phyloP scores from a whole-genome alignment of 2,329 filamentous ascomycete species.

The Ascochyta rabiei region DNA sequence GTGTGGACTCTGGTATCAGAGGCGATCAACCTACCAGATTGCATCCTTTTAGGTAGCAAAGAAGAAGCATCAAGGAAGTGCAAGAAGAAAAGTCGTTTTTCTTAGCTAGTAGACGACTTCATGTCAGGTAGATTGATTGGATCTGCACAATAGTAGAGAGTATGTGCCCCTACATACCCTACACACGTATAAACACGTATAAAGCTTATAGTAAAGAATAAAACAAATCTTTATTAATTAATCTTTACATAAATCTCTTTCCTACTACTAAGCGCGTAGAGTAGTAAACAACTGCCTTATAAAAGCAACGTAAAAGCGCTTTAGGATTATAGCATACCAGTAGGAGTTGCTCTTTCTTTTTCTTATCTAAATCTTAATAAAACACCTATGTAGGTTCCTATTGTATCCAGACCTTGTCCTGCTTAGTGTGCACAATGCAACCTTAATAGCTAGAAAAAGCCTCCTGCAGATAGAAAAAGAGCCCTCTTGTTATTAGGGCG shows the following conservation, averaged over 20 bases:
- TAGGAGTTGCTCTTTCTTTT: too few relatives aligned
- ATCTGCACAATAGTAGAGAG: too few relatives aligned
- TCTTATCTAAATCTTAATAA: too few relatives aligned
- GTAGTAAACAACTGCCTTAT: slow-evolving; percentile 12
- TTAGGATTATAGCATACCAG: too few relatives aligned
- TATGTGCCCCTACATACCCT: too few relatives aligned
- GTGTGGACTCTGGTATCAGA: too few relatives aligned
- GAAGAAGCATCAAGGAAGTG: not conserved
- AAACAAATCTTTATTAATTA: too few relatives aligned
- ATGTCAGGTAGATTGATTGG: too few relatives aligned
- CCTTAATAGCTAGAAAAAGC: slow-evolving; percentile 13
- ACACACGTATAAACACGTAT: too few relatives aligned
- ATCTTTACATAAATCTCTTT: too few relatives aligned
- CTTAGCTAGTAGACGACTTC: not conserved
- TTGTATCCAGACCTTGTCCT: slow-evolving; percentile 16
- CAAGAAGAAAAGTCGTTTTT: not conserved
- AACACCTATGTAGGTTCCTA: slow-evolving; percentile 9
- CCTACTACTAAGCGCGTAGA: slow-evolving; percentile 7
- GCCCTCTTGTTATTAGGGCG: slow-evolving; percentile 9
- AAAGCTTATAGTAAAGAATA: too few relatives aligned
- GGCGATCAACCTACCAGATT: not conserved
- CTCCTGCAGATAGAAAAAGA: slow-evolving; percentile 14
- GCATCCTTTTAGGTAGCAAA: not conserved
- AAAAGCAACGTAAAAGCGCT: slow-evolving; percentile 3
- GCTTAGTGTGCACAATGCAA: slow-evolving; percentile 10